Percentiles rank a stretch among this genome's conserved stretches.
These are phyloP conservation scores for Blastobotrys aristatus DNA, from an alignment of 1,139 yeast species.

Conservation along the genomic window DNA sequence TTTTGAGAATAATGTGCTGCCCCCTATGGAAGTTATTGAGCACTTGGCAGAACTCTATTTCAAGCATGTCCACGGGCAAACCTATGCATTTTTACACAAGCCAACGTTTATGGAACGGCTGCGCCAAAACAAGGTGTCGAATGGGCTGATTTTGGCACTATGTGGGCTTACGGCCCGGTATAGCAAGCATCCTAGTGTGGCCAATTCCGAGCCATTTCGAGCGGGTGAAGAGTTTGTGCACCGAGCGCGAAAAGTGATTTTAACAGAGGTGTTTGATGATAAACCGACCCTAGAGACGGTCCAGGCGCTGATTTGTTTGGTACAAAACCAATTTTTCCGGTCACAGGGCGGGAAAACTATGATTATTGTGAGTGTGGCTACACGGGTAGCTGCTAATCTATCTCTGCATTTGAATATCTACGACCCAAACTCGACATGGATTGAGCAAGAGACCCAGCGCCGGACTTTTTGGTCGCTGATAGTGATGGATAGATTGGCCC, in stretches of 20 bases:
- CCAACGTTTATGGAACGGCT: constrained; percentile 33
- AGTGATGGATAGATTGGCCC: constrained; percentile 36
- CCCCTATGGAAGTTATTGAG: constrained; percentile 21
- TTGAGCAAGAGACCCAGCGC: constrained; percentile 35
- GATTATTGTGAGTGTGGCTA: constrained; percentile 35
- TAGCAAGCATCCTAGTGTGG: constrained; percentile 32
- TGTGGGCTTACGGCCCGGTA: constrained; percentile 37
- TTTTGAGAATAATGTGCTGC: not conserved
- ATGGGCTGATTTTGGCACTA: constrained; percentile 33
- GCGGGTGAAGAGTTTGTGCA: constrained; percentile 34
- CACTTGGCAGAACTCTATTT: constrained; percentile 33
- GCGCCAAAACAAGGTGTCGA: constrained; percentile 29
- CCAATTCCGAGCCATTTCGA: constrained; percentile 24
- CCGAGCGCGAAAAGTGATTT: constrained; percentile 30
- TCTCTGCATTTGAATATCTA: constrained; percentile 22
- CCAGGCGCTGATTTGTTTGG: constrained; percentile 34
- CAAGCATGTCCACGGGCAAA: constrained; percentile 35
- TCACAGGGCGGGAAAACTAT: constrained; percentile 35
- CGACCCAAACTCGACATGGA: constrained; percentile 28
- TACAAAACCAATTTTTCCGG: constrained; percentile 36
- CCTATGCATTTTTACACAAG: constrained; percentile 36
- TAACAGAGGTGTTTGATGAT: constrained; percentile 31
- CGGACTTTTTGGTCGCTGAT: constrained; percentile 38
- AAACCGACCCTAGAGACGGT: constrained; percentile 35
- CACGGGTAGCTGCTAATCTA: constrained; percentile 36